Percentiles rank a stretch among this genome's conserved stretches.
Evolutionary conservation across 2,329 filamentous ascomycete genomes (phyloP).

Genomic region (Fusarium sterilihyphosum): DNA sequence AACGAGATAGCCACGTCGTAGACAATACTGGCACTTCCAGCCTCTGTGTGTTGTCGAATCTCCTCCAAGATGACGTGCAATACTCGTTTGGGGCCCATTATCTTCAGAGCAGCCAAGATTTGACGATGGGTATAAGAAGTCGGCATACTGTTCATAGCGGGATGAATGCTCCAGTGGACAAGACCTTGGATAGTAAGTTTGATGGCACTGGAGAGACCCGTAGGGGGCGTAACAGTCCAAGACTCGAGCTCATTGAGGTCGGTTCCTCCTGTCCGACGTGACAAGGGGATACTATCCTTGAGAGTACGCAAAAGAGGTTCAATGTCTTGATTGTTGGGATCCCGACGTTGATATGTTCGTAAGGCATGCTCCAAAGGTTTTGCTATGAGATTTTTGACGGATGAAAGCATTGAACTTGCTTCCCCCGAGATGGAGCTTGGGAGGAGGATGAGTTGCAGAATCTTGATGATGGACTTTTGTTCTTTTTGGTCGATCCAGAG

Average conservation of each 20-base stretch:
- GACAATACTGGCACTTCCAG: conserved; percentile 67
- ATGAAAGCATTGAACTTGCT: conserved; percentile 74
- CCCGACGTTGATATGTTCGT: conserved; percentile 71
- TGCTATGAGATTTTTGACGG: conserved; percentile 77
- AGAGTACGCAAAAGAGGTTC: conserved; percentile 75
- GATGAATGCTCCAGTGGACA: conserved; percentile 72
- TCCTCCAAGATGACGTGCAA: conserved; percentile 74
- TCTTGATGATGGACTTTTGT: conserved; percentile 74
- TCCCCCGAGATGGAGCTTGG: conserved; percentile 77
- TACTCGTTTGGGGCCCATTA: conserved; percentile 70
- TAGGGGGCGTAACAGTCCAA: conserved; percentile 68
- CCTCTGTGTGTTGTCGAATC: conserved; percentile 68
- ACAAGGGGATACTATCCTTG: conserved; percentile 65
- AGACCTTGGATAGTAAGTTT: conserved; percentile 71
- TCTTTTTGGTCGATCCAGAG: conserved; percentile 74
- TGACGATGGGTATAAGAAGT: conserved; percentile 79
- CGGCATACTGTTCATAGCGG: conserved; percentile 64
- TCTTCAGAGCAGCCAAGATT: conserved; percentile 67
- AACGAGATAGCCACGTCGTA: conserved; percentile 77
- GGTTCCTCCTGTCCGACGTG: conserved; percentile 69
- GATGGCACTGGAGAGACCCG: conserved; percentile 67
- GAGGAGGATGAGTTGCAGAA: conserved; percentile 77
- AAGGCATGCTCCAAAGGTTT: conserved; percentile 75
- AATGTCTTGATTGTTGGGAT: conserved; percentile 74
- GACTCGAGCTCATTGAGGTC: conserved; percentile 74